phyloP scores from a whole-genome alignment of 139 green algal genomes.

The Chlorella sp. region DNA sequence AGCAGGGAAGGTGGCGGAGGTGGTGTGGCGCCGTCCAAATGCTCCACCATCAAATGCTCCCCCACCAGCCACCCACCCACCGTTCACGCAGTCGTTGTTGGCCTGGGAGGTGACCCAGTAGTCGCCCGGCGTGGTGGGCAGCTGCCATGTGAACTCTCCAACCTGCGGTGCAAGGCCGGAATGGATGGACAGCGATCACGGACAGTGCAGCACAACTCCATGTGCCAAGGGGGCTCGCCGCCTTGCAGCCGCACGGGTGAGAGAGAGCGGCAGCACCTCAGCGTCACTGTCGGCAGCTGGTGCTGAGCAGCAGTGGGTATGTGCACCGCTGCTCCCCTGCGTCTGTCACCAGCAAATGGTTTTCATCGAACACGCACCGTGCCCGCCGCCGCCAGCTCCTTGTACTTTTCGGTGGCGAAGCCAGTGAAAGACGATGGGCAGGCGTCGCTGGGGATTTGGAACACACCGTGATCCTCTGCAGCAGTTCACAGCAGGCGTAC shows the following conservation, averaged over 20 bases:
- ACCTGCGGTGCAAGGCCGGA: background rate
- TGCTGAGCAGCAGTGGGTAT: background rate
- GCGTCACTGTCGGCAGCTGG: too few species aligned
- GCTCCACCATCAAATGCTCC: too few species aligned
- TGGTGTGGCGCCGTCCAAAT: too few species aligned
- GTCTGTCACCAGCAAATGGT: too few species aligned
- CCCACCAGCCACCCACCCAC: background rate
- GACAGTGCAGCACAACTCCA: too few species aligned
- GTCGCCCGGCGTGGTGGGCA: slow-evolving; percentile 30
- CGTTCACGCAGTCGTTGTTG: slow-evolving; percentile 30
- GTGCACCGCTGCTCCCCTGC: too few species aligned
- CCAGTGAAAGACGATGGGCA: slow-evolving; percentile 42
- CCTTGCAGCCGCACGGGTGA: too few species aligned
- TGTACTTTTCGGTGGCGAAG: slow-evolving; percentile 24
- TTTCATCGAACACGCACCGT: background rate
- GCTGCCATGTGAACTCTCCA: slow-evolving; percentile 27
- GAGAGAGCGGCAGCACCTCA: too few species aligned
- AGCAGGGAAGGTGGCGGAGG: too few species aligned
- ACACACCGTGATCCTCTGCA: slow-evolving; percentile 31
- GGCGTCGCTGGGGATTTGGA: slow-evolving; percentile 41
- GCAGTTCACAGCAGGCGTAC: too few species aligned
- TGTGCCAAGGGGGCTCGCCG: too few species aligned
- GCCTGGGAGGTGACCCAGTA: slow-evolving; percentile 47
- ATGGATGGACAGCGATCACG: background rate
- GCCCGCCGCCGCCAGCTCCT: slow-evolving; percentile 31